phyloP scores from a whole-genome alignment of 2,329 filamentous ascomycete genomes.

The Myriosclerotinia curreyana region DNA sequence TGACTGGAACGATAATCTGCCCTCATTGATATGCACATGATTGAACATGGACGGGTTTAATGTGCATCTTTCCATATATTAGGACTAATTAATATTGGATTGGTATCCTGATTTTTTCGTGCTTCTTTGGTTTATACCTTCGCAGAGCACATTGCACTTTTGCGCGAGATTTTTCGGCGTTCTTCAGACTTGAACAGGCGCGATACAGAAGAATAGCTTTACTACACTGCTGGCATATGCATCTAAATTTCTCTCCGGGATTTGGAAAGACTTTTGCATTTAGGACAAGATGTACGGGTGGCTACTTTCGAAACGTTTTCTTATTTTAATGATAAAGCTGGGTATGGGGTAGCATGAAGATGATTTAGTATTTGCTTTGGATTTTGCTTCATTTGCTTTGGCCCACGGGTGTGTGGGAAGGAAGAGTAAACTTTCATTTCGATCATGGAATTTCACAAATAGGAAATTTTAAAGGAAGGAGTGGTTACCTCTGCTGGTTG shows the following conservation, averaged over 20 bases:
- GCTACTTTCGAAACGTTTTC: constrained; percentile 22
- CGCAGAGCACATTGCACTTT: constrained; percentile 26
- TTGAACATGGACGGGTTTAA: constrained; percentile 33
- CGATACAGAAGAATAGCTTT: constrained; percentile 17
- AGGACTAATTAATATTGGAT: constrained; percentile 14
- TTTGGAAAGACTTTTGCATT: constrained; percentile 25
- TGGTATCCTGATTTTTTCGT: constrained; percentile 27
- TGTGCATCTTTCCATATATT: constrained; percentile 32
- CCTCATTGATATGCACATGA: constrained; percentile 30
- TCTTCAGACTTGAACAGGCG: constrained; percentile 17
- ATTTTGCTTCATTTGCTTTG: constrained; percentile 23
- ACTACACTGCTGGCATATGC: constrained; percentile 25
- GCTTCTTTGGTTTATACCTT: constrained; percentile 22
- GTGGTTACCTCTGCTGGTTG: constrained; percentile 17
- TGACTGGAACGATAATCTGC: constrained; percentile 20
- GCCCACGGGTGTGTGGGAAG: constrained; percentile 19
- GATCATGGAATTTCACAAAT: constrained; percentile 14
- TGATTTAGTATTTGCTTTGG: constrained; percentile 22
- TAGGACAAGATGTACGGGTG: constrained; percentile 19
- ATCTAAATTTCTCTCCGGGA: constrained; percentile 26
- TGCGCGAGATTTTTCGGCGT: constrained; percentile 33
- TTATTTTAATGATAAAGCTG: constrained; percentile 24
- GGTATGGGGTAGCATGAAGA: constrained; percentile 21
- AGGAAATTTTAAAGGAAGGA: constrained; percentile 20
- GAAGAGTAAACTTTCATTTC: constrained; percentile 22